These are phyloP conservation scores for Talaromyces piceae DNA, from an alignment of 2,329 filamentous ascomycete species.

Conservation along the genomic window DNA sequence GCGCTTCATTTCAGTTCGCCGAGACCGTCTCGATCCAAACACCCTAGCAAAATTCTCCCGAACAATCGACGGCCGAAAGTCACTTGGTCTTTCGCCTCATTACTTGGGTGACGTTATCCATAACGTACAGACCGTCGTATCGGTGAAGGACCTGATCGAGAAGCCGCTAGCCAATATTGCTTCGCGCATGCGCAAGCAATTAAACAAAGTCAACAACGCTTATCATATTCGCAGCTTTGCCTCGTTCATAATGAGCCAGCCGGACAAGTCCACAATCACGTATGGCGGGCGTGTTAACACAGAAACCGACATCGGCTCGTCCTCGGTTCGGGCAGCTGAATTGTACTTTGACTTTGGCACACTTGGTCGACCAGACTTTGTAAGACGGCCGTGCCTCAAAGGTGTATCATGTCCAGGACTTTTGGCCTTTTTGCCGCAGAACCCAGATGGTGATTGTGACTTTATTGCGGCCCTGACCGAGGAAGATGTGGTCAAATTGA, in stretches of 20 bases:
- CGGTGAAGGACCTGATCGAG: slow-evolving; percentile 3
- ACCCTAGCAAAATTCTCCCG: slow-evolving; percentile 4
- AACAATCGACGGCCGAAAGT: slow-evolving; percentile 4
- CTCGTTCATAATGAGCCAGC: slow-evolving; percentile 1
- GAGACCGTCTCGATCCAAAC: background rate
- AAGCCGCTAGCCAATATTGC: slow-evolving; percentile 5
- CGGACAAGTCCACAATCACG: slow-evolving; percentile 6
- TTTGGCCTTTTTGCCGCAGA: slow-evolving; percentile 13
- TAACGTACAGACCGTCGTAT: slow-evolving; percentile 5
- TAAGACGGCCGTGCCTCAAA: slow-evolving; percentile 12
- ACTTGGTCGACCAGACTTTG: slow-evolving; percentile 14
- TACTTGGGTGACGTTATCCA: slow-evolving; percentile 9
- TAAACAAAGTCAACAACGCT: slow-evolving; percentile 1
- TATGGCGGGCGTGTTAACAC: slow-evolving; percentile 7
- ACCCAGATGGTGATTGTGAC: slow-evolving; percentile 13
- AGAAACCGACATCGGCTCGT: slow-evolving; percentile 5
- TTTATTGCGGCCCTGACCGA: slow-evolving; percentile 15
- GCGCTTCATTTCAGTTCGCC: background rate
- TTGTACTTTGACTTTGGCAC: slow-evolving; percentile 12
- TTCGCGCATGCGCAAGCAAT: slow-evolving; percentile 2
- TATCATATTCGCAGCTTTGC: slow-evolving; percentile 8
- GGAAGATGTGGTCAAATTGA: slow-evolving; percentile 10
- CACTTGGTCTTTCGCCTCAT: background rate
- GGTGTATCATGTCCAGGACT: slow-evolving; percentile 10
- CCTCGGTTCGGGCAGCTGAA: slow-evolving; percentile 2